Evolutionary conservation across 2,329 filamentous ascomycete genomes (phyloP).

Genomic region (Alternaria incomplexa): DNA sequence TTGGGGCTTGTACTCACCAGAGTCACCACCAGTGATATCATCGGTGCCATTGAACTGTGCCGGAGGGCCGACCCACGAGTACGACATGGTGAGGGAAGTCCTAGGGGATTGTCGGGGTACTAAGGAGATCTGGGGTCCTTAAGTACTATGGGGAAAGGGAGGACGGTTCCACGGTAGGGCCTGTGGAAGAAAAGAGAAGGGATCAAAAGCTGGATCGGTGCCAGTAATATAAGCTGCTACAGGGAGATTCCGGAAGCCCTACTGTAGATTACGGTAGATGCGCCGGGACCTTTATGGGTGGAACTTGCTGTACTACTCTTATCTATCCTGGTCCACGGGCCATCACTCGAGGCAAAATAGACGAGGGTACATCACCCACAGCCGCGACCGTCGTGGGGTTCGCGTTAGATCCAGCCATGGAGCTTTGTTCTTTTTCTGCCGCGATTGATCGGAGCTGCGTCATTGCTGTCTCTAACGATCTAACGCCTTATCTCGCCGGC

Average conservation of each 20-base stretch:
- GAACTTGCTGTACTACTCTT: conserved; percentile 44
- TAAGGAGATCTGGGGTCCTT: conserved; percentile 8
- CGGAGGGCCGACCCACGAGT: conserved; percentile 56
- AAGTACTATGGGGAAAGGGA: conserved; percentile 3
- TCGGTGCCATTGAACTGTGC: conserved; percentile 61
- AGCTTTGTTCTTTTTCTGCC: conserved; percentile 42
- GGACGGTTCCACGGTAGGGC: conserved; percentile 18
- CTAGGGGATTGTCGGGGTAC: conserved; percentile 15
- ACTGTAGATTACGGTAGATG: conserved; percentile 36
- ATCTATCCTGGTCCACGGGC: conserved; percentile 46
- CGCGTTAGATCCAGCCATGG: conserved; percentile 34
- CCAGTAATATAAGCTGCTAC: conserved; percentile 39
- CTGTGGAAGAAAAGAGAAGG: conserved; percentile 16
- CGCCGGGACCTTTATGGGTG: conserved; percentile 42
- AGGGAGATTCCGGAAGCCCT: conserved; percentile 42
- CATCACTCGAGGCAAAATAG: conserved; percentile 43
- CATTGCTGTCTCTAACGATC: conserved; percentile 21
- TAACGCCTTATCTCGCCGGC: conserved; percentile 31
- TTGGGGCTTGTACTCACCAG: conserved; percentile 64
- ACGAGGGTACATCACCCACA: conserved; percentile 42
- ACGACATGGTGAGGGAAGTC: conserved; percentile 52
- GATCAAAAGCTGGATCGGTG: conserved; percentile 26
- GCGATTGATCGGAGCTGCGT: conserved; percentile 34
- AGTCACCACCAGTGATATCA: conserved; percentile 73
- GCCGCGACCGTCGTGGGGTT: conserved; percentile 45